Percentiles rank a stretch among this genome's conserved stretches.
Conservation (phyloP, 208 protist species). For the Trypanosoma cruzi region DNA sequence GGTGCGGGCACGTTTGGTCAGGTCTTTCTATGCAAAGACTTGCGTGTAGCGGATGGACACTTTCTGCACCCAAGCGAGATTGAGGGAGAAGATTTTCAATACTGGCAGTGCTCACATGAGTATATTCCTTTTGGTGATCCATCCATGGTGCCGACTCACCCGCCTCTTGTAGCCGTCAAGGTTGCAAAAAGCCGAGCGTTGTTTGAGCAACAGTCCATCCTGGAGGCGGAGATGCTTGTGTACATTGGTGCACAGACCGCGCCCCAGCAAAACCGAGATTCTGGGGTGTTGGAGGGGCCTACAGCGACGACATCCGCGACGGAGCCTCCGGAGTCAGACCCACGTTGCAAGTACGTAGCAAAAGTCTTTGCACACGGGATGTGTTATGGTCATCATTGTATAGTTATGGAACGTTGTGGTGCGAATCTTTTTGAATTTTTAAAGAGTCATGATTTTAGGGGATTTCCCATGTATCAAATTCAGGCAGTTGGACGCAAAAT, state of each 20-base stretch:
- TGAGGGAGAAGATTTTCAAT: conserved; percentile 79
- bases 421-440: conserved; percentile 93
- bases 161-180: conserved; percentile 80
- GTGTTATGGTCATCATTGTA: conserved; percentile 89
- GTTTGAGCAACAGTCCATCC: conserved; percentile 77
- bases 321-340: conserved; percentile 56
- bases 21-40: conserved; percentile 87
- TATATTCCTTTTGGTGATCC: conserved; percentile 79
- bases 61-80: conserved; percentile 75
- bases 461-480: conserved; percentile 87
- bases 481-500: conserved; percentile 90
- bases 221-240: conserved; percentile 89
- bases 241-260: conserved; percentile 67
- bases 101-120: conserved; percentile 83
- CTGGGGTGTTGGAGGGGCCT: background rate
- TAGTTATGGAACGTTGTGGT: conserved; percentile 92
- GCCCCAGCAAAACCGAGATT: background rate
- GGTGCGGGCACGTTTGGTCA: conserved; percentile 84
- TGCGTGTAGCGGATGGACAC: conserved; percentile 64
- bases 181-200: conserved; percentile 79
- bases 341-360: conserved; percentile 55
- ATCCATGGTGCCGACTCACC: conserved; percentile 54
- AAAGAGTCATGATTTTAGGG: conserved; percentile 65
- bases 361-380: conserved; percentile 76
- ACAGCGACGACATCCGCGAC: background rate